Evolutionary conservation across 306 rosid species (phyloP), one percentile per base, ranked within the genome.

Genomic region (Cicer chorassanicum): DNA sequence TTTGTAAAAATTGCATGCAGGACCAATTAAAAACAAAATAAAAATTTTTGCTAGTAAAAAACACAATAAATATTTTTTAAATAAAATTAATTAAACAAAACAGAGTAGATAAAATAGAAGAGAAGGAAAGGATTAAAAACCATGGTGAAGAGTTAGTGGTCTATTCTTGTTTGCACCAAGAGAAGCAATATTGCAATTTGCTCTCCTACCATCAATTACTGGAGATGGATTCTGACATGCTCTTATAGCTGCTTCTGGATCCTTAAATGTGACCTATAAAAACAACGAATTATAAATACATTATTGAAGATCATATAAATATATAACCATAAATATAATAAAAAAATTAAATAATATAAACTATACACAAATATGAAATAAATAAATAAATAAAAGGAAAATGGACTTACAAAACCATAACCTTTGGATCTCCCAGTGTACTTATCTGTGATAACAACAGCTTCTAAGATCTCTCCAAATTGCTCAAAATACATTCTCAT

Each of bases 381-480:
- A 21, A 45, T 10, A 65, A 2, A 34, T 11, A 21, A 24, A 15
- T 0, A 57, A 64, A 59, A 18, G 12, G n/a, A 34, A 74, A 84
- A 63, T 49, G n/a, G 0, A 64, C 92, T 84, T 93, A 93, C 98
- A 88, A 93, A 93, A 77, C 98, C 98, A 61, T 93, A 93, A 36
- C 98, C 98, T 82, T 93, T 93, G 88, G 97, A 93, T 88, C 98
- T 91, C 65, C 98, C 98, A 44, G 90, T 88, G 85, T 88, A 82
- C 70, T 93, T 93, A 74, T 93, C 97, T 11, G 96, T 87, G 70
- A 93, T 93, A 36, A 93, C 97, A 83, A 91, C 98, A 87, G 97
- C 98, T 68, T 93, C 98, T 44, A 91, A 73, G 85, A 93, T 93
- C 83, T 93, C 96, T 16, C 98, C 98, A 82, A 93, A 93, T 83